Conservation (phyloP, 1,284 basidiomycete species). For the Ceraceosorus guamensis region DNA sequence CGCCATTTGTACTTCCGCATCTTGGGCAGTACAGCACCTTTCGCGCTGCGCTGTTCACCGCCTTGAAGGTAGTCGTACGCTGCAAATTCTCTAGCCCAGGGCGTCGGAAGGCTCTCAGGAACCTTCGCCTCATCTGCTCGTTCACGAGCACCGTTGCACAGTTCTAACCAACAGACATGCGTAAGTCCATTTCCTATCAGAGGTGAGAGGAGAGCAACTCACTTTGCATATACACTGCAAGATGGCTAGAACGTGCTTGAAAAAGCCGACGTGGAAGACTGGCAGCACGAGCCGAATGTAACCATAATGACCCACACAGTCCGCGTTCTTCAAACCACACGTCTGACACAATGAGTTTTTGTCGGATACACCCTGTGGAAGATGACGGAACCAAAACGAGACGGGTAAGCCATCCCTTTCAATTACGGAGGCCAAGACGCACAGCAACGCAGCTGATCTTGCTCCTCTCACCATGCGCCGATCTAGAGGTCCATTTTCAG, state of each 20-base stretch:
- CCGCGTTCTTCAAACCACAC: conserved; percentile 81
- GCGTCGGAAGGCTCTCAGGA: conserved; percentile 79
- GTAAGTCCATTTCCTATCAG: neutral
- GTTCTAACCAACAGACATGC: conserved; percentile 55
- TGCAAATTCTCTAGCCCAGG: conserved; percentile 89
- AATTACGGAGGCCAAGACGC: no score
- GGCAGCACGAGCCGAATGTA: conserved; percentile 68
- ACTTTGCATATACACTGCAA: conserved; percentile 63
- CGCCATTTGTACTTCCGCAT: conserved; percentile 86
- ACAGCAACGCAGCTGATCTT: neutral
- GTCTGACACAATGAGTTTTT: conserved; percentile 90
- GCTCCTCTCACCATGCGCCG: conserved; percentile 24
- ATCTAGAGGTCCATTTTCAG: conserved; percentile 42
- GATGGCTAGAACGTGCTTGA: conserved; percentile 87
- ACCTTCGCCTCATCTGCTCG: conserved; percentile 74
- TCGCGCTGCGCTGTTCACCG: conserved; percentile 79
- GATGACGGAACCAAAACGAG: no score
- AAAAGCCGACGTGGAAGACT: conserved; percentile 94
- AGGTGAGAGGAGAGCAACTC: neutral
- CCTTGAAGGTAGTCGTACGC: conserved; percentile 74
- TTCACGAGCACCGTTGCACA: conserved; percentile 90
- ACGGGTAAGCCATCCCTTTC: no score
- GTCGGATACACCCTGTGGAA: conserved; percentile 77
- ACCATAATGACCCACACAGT: conserved; percentile 96
- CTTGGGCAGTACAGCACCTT: conserved; percentile 89